Base-by-base conservation (phyloP, 805 yeast genomes). In the Schwanniomyces sp. region DNA sequence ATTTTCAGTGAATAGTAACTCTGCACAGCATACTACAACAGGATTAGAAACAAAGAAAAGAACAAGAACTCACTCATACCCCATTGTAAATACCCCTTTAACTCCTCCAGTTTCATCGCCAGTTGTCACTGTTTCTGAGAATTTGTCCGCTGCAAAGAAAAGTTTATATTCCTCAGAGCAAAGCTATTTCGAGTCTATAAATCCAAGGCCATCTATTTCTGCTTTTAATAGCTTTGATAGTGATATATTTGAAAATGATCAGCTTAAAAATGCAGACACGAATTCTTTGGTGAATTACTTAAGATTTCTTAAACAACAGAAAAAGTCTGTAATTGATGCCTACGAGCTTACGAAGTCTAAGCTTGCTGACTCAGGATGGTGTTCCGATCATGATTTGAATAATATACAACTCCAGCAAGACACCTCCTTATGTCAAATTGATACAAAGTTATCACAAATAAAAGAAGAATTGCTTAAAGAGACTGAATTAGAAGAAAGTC, bases 291-390 rank as follows among this genome's bases (percentile, higher is more conserved):
- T 64, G 26, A 65, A 64, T 42, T 73, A 66, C 52, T 64, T 61
- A 51, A 49, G 53, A 11, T 72, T 63, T 50, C 58, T 72, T 46
- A 58, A 53, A 21, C 58, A 63, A 46, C 74, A 70, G 52, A 70
- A 69, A 50, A 56, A 54, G 40, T 57, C 67, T 5, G 63, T 70
- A 9, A 57, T 52, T 30, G 66, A 66, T 12, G 72, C 74, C 3
- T 72, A 61, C 51, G 66, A 61, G 34, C 51, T 58, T 24, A 67
- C 77, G 16, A 66, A 57, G 44, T 52, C 56, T 37, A 61, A 69
- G 43, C 61, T 73, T 45, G 46, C 49, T 26, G 61, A 59, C 40
- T 63, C 70, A 29, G 78, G 78, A 2, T 73, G 78, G 78, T 72
- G 76, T 52, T 70, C 75, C 2, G 57, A 51, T 38, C 67, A 70